Evolutionary conservation across 139 green algal genomes (phyloP).

Genomic region (Haematococcus lacustris): DNA sequence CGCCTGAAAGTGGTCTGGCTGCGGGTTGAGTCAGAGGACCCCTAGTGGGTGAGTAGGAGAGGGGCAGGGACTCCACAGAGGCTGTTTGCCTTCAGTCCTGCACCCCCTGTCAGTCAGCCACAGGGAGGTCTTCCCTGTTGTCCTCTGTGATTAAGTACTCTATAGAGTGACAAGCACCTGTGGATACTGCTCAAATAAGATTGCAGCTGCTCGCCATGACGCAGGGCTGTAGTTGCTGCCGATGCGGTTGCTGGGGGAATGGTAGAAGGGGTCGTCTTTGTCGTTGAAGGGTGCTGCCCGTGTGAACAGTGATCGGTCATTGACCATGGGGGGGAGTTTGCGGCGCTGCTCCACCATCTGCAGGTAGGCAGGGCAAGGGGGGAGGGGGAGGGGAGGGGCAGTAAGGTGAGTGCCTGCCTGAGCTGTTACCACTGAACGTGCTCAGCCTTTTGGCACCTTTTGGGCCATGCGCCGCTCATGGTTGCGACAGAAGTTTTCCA

Average conservation of each 20-base stretch:
- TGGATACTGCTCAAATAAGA: conserved; percentile 59
- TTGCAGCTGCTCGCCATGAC: conserved; percentile 22
- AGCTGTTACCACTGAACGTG: not conserved
- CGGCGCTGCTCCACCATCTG: conserved; percentile 44
- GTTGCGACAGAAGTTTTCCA: conserved; percentile 34
- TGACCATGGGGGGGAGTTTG: conserved; percentile 61
- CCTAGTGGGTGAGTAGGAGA: too few species aligned
- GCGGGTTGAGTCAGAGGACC: too few species aligned
- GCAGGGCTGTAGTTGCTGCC: conserved; percentile 47
- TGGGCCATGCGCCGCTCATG: conserved; percentile 40
- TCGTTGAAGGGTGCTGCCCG: conserved; percentile 53
- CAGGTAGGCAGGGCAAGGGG: conserved; percentile 1
- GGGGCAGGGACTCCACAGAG: too few species aligned
- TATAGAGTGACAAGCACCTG: conserved; percentile 15
- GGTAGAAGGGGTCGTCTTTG: conserved; percentile 62
- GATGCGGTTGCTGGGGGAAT: conserved; percentile 60
- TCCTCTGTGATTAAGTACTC: too few species aligned
- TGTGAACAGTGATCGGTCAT: conserved; percentile 64
- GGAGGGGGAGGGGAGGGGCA: not conserved
- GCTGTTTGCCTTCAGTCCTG: too few species aligned
- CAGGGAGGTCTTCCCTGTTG: too few species aligned
- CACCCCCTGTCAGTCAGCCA: too few species aligned
- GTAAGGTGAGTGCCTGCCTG: not conserved
- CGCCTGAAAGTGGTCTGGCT: too few species aligned
- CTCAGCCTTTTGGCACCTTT: conserved; percentile 19